A percentile compares a stretch with the other conserved stretches of the same genome.
Conservation (phyloP, 2,329 filamentous ascomycete genomes). For the Incumbomyces lentus region DNA sequence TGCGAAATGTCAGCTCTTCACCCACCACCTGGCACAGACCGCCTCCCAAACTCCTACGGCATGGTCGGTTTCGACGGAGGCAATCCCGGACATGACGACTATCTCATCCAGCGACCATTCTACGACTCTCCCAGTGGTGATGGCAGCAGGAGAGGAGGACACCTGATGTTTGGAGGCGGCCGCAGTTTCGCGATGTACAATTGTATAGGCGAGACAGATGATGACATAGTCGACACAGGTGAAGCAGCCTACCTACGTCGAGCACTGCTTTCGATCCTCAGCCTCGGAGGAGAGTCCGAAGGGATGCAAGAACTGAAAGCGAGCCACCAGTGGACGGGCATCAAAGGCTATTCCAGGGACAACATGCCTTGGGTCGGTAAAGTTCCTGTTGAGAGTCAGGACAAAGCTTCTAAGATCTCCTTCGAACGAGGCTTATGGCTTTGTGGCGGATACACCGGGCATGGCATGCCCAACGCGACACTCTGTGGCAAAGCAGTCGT, state of each 20-base stretch:
- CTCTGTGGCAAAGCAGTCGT: constrained; percentile 17
- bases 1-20: constrained; percentile 46
- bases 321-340: constrained; percentile 32
- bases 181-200: constrained; percentile 28
- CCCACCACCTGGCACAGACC: constrained; percentile 14
- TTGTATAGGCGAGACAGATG: constrained; percentile 39
- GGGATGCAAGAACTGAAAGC: constrained; percentile 17
- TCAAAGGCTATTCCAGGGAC: constrained; percentile 44
- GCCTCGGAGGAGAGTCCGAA: constrained; percentile 26
- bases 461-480: constrained; percentile 48
- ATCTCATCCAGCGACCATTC: constrained; percentile 49
- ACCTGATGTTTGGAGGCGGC: constrained; percentile 53
- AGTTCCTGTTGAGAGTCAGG: constrained; percentile 28
- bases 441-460: constrained; percentile 53
- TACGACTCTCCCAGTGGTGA: not conserved
- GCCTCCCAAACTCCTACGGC: constrained; percentile 22
- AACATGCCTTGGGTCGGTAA: constrained; percentile 44
- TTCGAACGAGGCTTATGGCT: constrained; percentile 41
- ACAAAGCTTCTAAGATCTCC: constrained; percentile 21
- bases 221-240: constrained; percentile 41
- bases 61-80: constrained; percentile 44
- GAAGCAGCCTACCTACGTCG: constrained; percentile 31
- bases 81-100: constrained; percentile 51
- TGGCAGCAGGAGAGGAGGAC: constrained; percentile 9
- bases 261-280: constrained; percentile 28